These are phyloP conservation scores for Ogataea ramenticola DNA, from an alignment of 805 yeast genomes.

Conservation along the genomic window DNA sequence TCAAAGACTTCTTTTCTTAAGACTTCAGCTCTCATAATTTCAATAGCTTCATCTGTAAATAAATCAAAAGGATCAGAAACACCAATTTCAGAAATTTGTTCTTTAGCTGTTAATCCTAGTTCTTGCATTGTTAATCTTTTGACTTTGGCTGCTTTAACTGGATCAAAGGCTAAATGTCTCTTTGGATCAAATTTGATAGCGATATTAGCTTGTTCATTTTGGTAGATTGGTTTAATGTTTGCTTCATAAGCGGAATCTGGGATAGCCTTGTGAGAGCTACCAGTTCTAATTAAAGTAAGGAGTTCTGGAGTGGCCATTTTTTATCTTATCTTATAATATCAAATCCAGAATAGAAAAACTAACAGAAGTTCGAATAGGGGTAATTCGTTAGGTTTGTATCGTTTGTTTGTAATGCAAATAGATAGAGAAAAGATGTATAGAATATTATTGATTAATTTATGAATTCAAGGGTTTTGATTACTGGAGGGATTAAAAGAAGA, in stretches of 20 bases:
- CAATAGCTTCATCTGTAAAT: constrained; percentile 53
- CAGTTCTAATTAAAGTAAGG: constrained; percentile 26
- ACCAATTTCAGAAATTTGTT: constrained; percentile 48
- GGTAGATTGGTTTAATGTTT: constrained; percentile 26
- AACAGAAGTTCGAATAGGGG: no score
- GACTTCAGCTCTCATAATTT: constrained; percentile 50
- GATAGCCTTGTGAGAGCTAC: constrained; percentile 30
- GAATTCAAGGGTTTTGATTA: no score
- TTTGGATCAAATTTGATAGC: constrained; percentile 29
- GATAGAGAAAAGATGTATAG: no score
- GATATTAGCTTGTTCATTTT: constrained; percentile 14
- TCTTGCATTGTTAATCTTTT: constrained; percentile 41
- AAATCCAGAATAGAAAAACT: no score
- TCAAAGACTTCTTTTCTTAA: constrained; percentile 38
- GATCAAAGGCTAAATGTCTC: constrained; percentile 31
- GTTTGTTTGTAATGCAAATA: no score
- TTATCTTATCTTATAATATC: no score
- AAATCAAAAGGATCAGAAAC: constrained; percentile 55
- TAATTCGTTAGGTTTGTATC: no score
- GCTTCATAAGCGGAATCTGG: constrained; percentile 26
- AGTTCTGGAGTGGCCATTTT: constrained; percentile 26
- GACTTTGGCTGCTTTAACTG: constrained; percentile 27
- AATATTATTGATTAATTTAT: no score
- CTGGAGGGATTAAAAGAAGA: no score
- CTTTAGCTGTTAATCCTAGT: constrained; percentile 35